phyloP scores from a whole-genome alignment of 1,284 basidiomycete genomes.

The Sparassis latifolia region DNA sequence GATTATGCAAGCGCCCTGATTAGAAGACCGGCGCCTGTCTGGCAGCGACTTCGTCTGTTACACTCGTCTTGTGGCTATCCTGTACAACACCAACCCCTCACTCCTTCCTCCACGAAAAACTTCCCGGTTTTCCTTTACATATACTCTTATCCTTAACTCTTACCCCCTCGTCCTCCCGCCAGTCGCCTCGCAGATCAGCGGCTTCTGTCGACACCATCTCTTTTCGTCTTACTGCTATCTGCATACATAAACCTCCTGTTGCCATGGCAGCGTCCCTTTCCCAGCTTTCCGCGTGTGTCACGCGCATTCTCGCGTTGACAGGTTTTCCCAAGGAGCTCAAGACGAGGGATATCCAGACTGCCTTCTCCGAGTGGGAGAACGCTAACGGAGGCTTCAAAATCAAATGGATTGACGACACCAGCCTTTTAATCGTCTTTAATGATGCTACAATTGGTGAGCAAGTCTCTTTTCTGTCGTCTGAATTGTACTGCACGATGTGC shows the following conservation, averaged over 20 bases:
- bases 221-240: constrained; percentile 8
- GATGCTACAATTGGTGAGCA: constrained; percentile 76
- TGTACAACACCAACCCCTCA: constrained; percentile 28
- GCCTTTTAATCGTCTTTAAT: constrained; percentile 90
- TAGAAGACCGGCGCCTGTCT: too few relatives aligned
- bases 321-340: constrained; percentile 95
- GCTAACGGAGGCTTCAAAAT: constrained; percentile 93
- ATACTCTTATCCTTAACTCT: constrained; percentile 21
- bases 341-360: constrained; percentile 90
- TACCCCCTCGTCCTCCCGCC: constrained; percentile 14
- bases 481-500: constrained; percentile 1
- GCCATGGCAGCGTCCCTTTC: constrained; percentile 52
- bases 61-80: constrained; percentile 20
- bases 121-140: constrained; percentile 18
- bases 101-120: constrained; percentile 21
- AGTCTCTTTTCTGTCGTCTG: background rate
- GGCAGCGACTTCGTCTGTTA: constrained; percentile 7
- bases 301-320: constrained; percentile 87
- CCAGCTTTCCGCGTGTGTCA: constrained; percentile 88
- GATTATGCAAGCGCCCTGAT: too few relatives aligned
- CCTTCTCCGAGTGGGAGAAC: constrained; percentile 88
- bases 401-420: constrained; percentile 98
- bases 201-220: constrained; percentile 9
- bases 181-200: constrained; percentile 12
- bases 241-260: constrained; percentile 4